Evolutionary conservation across 345 rosid species (phyloP), one percentile per base, ranked within the genome.

Genomic region (Raphanus raphanistrum): DNA sequence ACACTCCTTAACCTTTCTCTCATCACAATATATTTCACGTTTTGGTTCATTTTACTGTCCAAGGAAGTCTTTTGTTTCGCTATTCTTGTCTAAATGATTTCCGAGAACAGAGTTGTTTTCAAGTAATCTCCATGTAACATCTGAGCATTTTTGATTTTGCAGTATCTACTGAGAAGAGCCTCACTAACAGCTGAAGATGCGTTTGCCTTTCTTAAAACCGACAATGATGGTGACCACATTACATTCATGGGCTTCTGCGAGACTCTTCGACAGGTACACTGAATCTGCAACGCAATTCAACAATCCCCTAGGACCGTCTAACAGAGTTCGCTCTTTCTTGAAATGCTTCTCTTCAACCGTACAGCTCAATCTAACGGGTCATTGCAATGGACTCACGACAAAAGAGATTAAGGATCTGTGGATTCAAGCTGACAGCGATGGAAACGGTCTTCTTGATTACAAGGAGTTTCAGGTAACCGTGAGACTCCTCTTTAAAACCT

Each of bases 331-430:
- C 13, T 66, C 62, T 57, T 57, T 78, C 57, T 54, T 68, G 66
- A 6, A 29, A n/a, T 50, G 55, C 52, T 50, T 50, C 21, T 50
- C 55, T 15, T 50, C 21, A 16, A 50, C 55, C n/a, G 6, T 52
- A 36, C 89, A 92, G 98, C 91, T 94, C 70, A 85, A 89, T 59
- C 80, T 92, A 80, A 87, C 90, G 6, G 97, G 91, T 76, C 91
- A 87, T 29, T 62, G 77, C 75, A 80, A 88, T 59, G 98, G 97
- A 48, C 95, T 92, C 16, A 86, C 84, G 29, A 86, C 70, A 31
- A 89, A 92, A 80, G 97, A 94, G 87, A 89, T 79, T 8, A 81
- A 72, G 71, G 95, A 92, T 68, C 81, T 94, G 74, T 94, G 98
- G 97, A 74, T 59, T 75, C 97, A 87, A 84, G 97, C 92, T 72